Base-by-base conservation (phyloP, 2,329 filamentous ascomycete species). In the Sphaerostilbella broomeana region DNA sequence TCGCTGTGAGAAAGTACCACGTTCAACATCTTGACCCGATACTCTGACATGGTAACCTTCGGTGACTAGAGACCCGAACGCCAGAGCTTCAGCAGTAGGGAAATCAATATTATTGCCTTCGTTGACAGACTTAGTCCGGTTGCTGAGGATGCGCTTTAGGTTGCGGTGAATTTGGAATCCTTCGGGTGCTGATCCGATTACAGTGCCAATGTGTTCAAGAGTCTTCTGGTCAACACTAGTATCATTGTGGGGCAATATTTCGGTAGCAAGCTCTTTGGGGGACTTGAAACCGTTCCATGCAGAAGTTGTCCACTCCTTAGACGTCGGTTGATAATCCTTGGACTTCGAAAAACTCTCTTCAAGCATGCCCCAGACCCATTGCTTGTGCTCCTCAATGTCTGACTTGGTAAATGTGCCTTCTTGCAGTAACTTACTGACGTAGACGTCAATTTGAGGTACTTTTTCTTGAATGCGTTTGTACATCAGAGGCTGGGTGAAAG, bases 201-300 rank as follows among this genome's bases (percentile, higher is more conserved):
- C 78, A 57, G 84, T 74, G 42, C 81, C 89, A 58, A 98, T 87
- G 64, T 88, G 81, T 62, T 86, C 78, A 45, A 97, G 67, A 11
- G 79, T 81, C 48, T 84, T 75, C 45, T 64, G 59, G 47, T 85
- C 80, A 30, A 97, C 81, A 35, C 80, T 85, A 26, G 92, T 98
- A 18, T 87, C 82, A 54, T 86, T 78, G 68, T 98, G 92, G 35
- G 90, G 89, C 36, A 98, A 73, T 31, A 97, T 81, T 70, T 98
- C 92, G 17, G 83, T 92, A 21, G 90, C 89, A 47, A 98, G 74
- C 67, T 98, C 92, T 73, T 95, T 97, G 56, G 92, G 92, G 21
- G 89, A 94, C 72, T 97, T 97, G 80, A 98, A 97, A 47, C 90
- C 90, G 69, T 98, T 94, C 92, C 92, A 98, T 41, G 92, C 90